Evolutionary conservation across 495 filamentous ascomycete species (phyloP).

Genomic region (Penicillium cinerascens): DNA sequence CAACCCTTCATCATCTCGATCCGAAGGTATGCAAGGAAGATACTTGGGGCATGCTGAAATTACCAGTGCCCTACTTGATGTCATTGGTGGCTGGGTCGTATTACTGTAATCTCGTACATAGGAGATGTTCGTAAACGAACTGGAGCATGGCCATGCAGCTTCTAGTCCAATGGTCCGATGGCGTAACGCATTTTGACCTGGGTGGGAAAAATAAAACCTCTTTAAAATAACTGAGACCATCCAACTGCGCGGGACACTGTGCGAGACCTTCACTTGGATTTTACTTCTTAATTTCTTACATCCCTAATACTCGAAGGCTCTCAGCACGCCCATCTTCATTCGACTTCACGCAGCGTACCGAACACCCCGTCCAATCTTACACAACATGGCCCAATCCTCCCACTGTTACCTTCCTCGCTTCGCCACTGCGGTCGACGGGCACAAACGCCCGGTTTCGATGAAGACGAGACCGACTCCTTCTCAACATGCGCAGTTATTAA

Average conservation of each 20-base stretch:
- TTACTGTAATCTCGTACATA: constrained; percentile 14
- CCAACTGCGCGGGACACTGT: constrained; percentile 13
- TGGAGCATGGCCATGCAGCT: constrained; percentile 27
- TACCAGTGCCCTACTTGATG: constrained; percentile 1
- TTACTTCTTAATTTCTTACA: neutral
- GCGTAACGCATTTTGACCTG: constrained; percentile 19
- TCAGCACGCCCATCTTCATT: neutral
- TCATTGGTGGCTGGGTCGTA: constrained; percentile 13
- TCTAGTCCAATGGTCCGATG: constrained; percentile 21
- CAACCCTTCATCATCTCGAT: constrained; percentile 24
- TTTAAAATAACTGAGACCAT: constrained; percentile 26
- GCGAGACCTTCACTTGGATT: neutral
- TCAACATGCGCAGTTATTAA: constrained; percentile 34
- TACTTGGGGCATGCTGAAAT: constrained; percentile 23
- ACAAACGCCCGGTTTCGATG: constrained; percentile 37
- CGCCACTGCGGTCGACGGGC: constrained; percentile 27
- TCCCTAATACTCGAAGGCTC: constrained; percentile 10
- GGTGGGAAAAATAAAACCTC: constrained; percentile 14
- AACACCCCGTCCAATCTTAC: neutral
- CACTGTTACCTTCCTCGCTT: constrained; percentile 39
- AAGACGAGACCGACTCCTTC: constrained; percentile 30
- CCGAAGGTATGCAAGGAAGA: constrained; percentile 31
- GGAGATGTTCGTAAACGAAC: constrained; percentile 15
- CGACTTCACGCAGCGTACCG: neutral
- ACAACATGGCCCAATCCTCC: constrained; percentile 35